phyloP scores from a whole-genome alignment of 768 basidiomycete species.

The Thelephora aurantiotincta region DNA sequence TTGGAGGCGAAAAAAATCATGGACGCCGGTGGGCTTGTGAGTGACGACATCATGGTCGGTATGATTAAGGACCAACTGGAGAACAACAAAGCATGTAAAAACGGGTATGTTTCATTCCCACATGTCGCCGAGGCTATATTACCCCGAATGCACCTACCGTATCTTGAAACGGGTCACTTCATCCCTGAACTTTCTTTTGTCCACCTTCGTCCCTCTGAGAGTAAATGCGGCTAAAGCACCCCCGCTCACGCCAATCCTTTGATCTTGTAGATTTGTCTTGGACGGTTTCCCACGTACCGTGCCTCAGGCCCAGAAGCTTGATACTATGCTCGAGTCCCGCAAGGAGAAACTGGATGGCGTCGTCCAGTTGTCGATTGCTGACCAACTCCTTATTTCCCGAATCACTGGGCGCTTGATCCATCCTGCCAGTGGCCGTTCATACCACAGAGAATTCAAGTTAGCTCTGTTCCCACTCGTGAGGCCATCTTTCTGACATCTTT shows the following conservation, averaged over 20 bases:
- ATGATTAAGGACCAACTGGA: constrained; percentile 96
- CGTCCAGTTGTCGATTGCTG: constrained; percentile 83
- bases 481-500: not conserved
- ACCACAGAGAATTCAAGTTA: constrained; percentile 92
- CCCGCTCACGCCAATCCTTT: not conserved
- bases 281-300: constrained; percentile 99
- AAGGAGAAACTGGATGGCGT: constrained; percentile 89
- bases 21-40: constrained; percentile 90
- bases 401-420: constrained; percentile 96
- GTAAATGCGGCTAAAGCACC: not conserved
- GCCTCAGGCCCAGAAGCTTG: constrained; percentile 91
- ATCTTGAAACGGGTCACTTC: not conserved
- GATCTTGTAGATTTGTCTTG: constrained; percentile 68
- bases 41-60: constrained; percentile 92
- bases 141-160: not conserved
- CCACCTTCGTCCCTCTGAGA: not conserved
- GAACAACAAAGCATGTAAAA: constrained; percentile 84
- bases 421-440: constrained; percentile 76
- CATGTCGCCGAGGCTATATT: not conserved
- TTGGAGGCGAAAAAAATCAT: constrained; percentile 93
- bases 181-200: not conserved
- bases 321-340: constrained; percentile 70
- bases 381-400: constrained; percentile 90
- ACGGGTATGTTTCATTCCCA: constrained; percentile 57
- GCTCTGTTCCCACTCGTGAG: constrained; percentile 17